Base-by-base conservation (phyloP, 2,329 filamentous ascomycete genomes). In the Juglanconis oblonga region DNA sequence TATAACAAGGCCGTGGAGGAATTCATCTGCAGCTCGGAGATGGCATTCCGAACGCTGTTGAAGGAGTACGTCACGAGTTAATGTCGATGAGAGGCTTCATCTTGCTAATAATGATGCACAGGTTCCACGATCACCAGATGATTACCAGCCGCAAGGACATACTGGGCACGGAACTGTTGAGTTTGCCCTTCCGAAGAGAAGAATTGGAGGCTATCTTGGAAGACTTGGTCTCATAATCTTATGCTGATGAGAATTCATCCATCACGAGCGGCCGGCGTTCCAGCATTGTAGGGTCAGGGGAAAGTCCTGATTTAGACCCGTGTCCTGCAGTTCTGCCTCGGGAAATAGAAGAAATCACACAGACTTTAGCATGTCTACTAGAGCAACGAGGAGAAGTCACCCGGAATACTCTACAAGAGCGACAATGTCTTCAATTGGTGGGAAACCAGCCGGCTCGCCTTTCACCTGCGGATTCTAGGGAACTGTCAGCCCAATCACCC, bases 111-210 rank as follows among this genome's bases (percentile, higher is more conserved):
- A 57, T 59, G 14, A n/a, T 53, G 4, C 32, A 13, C 65, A 90
- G 87, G 74, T 95, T 99, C 73, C 92, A 97, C 71, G 95, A 99
- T 69, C 95, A 99, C 77, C 92, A 97, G 70, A 98, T 99, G 87
- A 90, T 99, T 64, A 91, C 91, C 58, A 96, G 90, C 63, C 86
- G 87, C 64, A 94, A 94, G 70, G 94, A 99, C 72, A 83, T 85
- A 0, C 79, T 93, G 59, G 95, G 95, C 3, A 93, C 89, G 2
- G 95, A 98, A 72, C 78, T 95, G 55, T 74, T 99, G 51, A 89
- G 90, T 66, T 85, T 97, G 13, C 95, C 95, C 0, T 92, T 98
- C 70, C 82, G 88, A 48, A 89, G 88, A 66, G 92, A 96, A 65
- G 95, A 99, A 75, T 79, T 98, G 70, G 94, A 97, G 73, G 87